Percentiles rank a stretch among this genome's conserved stretches.
Conservation (phyloP, 2,329 filamentous ascomycete species). For the Penicillium griseofulvum region DNA sequence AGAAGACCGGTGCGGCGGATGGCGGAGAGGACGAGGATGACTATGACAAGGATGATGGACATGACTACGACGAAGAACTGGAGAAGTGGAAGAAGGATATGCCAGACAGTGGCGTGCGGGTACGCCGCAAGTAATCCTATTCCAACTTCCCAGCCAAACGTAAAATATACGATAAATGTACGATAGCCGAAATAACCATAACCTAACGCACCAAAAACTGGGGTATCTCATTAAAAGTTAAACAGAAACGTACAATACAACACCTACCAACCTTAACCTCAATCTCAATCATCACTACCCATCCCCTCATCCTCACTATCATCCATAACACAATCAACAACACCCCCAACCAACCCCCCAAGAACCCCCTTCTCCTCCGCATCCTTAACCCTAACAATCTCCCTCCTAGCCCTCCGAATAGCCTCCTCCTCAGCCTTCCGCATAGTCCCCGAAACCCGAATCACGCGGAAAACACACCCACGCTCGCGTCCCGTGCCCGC, state of each 20-base stretch:
- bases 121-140: conserved; percentile 59
- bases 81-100: conserved; percentile 39
- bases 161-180: conserved; percentile 16
- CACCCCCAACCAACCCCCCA: conserved; percentile 35
- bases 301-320: conserved; percentile 50
- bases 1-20: conserved; percentile 23
- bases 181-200: conserved; percentile 3
- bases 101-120: conserved; percentile 66
- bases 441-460: conserved; percentile 89
- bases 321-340: conserved; percentile 48
- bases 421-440: conserved; percentile 88
- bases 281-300: conserved; percentile 41
- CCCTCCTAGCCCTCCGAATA: conserved; percentile 69
- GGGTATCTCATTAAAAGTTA: conserved; percentile 11
- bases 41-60: conserved; percentile 34
- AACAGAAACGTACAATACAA: not conserved
- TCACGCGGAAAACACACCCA: conserved; percentile 76
- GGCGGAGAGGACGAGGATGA: conserved; percentile 39
- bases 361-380: conserved; percentile 47
- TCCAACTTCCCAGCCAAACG: conserved; percentile 26
- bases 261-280: not conserved
- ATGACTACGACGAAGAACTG: conserved; percentile 23
- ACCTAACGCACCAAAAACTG: not conserved
- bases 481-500: conserved; percentile 23
- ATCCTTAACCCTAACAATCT: conserved; percentile 66